phyloP scores from a whole-genome alignment of 805 yeast species.

The Komagataella ulmi region DNA sequence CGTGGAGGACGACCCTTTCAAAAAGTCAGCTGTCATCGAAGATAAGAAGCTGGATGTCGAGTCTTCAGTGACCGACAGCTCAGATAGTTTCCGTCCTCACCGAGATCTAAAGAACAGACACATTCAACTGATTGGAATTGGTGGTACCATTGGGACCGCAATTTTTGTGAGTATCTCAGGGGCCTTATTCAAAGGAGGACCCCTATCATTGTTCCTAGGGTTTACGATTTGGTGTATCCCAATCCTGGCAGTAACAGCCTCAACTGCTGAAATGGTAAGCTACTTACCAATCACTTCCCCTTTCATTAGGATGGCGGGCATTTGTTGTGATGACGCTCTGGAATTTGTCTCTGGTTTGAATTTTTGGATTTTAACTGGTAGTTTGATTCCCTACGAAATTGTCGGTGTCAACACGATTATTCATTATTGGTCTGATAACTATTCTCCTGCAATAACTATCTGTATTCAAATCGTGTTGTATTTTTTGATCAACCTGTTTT shows the following conservation, averaged over 20 bases:
- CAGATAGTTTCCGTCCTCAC: slow-evolving; percentile 4
- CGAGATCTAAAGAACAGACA: slow-evolving; percentile 26
- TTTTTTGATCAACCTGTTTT: slow-evolving; percentile 27
- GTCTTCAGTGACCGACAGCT: not conserved
- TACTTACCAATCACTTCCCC: slow-evolving; percentile 35
- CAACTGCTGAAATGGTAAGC: slow-evolving; percentile 33
- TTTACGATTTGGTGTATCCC: slow-evolving; percentile 28
- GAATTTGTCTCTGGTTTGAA: slow-evolving; percentile 37
- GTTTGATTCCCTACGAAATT: slow-evolving; percentile 36
- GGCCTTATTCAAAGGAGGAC: slow-evolving; percentile 26
- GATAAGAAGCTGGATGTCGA: not conserved
- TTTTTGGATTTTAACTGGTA: slow-evolving; percentile 32
- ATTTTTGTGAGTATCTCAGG: slow-evolving; percentile 29
- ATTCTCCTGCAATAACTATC: slow-evolving; percentile 30
- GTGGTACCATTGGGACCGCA: slow-evolving; percentile 37
- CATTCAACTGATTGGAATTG: slow-evolving; percentile 33
- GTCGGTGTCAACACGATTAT: slow-evolving; percentile 31
- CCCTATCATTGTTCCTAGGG: slow-evolving; percentile 24
- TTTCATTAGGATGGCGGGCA: slow-evolving; percentile 29
- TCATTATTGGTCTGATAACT: slow-evolving; percentile 34
- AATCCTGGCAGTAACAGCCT: slow-evolving; percentile 24
- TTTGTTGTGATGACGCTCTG: slow-evolving; percentile 30
- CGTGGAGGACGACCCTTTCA: not conserved
- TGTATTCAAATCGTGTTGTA: slow-evolving; percentile 26
- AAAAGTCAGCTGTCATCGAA: not conserved